Evolutionary conservation across 208 protist genomes (phyloP).

Genomic region (Trypanosoma avium): DNA sequence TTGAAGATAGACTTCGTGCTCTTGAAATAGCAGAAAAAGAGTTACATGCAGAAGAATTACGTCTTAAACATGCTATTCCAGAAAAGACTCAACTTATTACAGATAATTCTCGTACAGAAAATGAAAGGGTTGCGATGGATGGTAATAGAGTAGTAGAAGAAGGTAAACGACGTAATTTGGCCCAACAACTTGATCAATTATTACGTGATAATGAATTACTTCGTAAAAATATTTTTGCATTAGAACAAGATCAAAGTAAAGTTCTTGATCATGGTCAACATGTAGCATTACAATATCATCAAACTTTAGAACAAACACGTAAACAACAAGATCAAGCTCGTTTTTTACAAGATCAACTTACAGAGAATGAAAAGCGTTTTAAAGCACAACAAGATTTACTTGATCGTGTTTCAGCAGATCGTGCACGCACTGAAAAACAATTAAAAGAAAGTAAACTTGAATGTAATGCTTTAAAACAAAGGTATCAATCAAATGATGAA

Average conservation of each 20-base stretch:
- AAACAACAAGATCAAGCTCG: constrained; percentile 72
- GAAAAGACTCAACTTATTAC: constrained; percentile 64
- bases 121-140: constrained; percentile 48
- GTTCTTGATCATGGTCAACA: constrained; percentile 76
- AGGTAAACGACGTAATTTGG: constrained; percentile 86
- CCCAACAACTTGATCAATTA: constrained; percentile 86
- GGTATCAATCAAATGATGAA: constrained; percentile 94
- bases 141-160: constrained; percentile 84
- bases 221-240: constrained; percentile 88
- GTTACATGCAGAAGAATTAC: constrained; percentile 56
- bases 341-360: constrained; percentile 90
- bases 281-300: constrained; percentile 79
- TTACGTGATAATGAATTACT: constrained; percentile 88
- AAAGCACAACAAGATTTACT: constrained; percentile 97
- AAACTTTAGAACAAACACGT: constrained; percentile 94
- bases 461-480: constrained; percentile 91
- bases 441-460: constrained; percentile 96
- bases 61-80: constrained; percentile 58
- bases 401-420: constrained; percentile 94
- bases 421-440: constrained; percentile 96
- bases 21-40: constrained; percentile 67
- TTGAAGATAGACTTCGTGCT: constrained; percentile 54
- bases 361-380: constrained; percentile 91
- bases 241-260: constrained; percentile 91
- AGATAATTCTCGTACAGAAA: constrained; percentile 69